Conservation (phyloP, 768 basidiomycete genomes). For the Lyophyllum atratum region DNA sequence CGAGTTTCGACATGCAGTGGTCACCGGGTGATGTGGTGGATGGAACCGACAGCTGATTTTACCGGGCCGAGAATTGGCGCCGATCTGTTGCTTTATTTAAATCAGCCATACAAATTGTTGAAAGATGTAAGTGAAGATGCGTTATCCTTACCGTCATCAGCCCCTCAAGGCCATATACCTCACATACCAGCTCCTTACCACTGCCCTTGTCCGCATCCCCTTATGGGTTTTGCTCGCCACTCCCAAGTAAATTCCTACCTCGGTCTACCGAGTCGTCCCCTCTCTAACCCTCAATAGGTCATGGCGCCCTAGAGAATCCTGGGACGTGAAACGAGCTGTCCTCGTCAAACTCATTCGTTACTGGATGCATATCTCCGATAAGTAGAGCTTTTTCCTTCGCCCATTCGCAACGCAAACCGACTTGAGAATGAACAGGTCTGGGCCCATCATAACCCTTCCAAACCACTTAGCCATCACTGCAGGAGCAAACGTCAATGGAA, state of each 20-base stretch:
- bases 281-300: constrained; percentile 26
- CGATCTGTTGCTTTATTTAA: not conserved
- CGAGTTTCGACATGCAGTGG: constrained; percentile 40
- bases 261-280: not conserved
- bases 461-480: constrained; percentile 42
- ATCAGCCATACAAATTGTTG: not conserved
- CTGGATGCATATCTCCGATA: constrained; percentile 20
- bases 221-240: constrained; percentile 45
- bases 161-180: constrained; percentile 53
- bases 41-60: not conserved
- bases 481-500: constrained; percentile 42
- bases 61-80: not conserved
- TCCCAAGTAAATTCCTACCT: constrained; percentile 29
- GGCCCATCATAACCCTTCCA: constrained; percentile 31
- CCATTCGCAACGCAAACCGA: not conserved
- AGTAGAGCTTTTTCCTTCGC: constrained; percentile 24
- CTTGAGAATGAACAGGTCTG: constrained; percentile 28
- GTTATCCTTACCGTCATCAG: constrained; percentile 38
- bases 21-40: constrained; percentile 38
- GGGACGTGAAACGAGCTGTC: constrained; percentile 44
- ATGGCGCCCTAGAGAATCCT: constrained; percentile 46
- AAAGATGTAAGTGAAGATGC: constrained; percentile 47
- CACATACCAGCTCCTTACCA: constrained; percentile 39
- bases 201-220: constrained; percentile 46
- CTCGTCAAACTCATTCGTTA: constrained; percentile 36